Percentiles rank a stretch among this genome's conserved stretches.
phyloP scores from a whole-genome alignment of 1,284 basidiomycete genomes.

The Somion occarium region DNA sequence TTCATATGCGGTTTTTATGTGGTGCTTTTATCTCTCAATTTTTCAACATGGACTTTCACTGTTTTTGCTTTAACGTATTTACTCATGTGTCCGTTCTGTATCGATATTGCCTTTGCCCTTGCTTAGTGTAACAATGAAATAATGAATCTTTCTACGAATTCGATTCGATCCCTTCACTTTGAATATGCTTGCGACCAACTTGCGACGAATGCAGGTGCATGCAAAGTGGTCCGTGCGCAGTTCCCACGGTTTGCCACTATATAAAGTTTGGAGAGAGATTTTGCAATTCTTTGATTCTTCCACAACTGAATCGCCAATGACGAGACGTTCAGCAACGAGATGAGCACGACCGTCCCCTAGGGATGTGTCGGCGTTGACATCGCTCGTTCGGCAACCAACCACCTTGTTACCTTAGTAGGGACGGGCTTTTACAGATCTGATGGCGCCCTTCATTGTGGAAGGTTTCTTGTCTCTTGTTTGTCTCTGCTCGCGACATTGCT shows the following conservation, averaged over 20 bases:
- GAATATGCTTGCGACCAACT: background rate
- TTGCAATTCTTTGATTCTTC: slow-evolving; percentile 37
- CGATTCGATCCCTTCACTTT: background rate
- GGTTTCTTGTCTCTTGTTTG: too few relatives aligned
- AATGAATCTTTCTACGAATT: background rate
- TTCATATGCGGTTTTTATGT: background rate
- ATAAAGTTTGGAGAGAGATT: slow-evolving; percentile 9
- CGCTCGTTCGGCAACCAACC: slow-evolving; percentile 44
- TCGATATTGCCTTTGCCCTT: background rate
- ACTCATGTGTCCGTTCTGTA: slow-evolving; percentile 1
- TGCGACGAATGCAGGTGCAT: background rate
- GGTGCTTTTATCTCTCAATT: background rate
- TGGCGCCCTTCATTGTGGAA: slow-evolving; percentile 28
- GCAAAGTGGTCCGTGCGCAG: slow-evolving; percentile 12
- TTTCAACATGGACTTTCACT: background rate
- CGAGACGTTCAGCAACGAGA: slow-evolving; percentile 39
- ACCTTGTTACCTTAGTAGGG: slow-evolving; percentile 46
- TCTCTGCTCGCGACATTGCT: too few relatives aligned
- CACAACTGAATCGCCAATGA: slow-evolving; percentile 47
- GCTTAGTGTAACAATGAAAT: background rate
- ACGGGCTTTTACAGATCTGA: slow-evolving; percentile 40
- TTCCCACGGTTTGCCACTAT: slow-evolving; percentile 14
- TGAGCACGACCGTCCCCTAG: slow-evolving; percentile 35
- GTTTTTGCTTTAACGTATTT: background rate
- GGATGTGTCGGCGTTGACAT: slow-evolving; percentile 40